phyloP scores from a whole-genome alignment of 2,329 filamentous ascomycete genomes.

The Elsinoe necatrix region DNA sequence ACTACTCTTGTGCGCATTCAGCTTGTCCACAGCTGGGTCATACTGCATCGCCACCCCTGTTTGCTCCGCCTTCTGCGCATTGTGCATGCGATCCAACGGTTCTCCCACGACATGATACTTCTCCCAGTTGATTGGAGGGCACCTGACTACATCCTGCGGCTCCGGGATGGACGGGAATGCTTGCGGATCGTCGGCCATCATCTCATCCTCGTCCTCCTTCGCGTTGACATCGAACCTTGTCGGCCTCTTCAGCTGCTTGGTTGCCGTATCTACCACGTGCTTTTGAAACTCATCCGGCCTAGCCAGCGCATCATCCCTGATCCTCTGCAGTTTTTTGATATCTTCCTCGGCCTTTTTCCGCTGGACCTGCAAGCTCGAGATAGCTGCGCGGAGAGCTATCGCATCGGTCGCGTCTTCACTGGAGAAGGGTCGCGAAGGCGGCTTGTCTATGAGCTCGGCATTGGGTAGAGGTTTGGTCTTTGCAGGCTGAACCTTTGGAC shows the following conservation, averaged over 20 bases:
- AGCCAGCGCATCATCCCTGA: slow-evolving; percentile 61
- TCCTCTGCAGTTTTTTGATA: slow-evolving; percentile 58
- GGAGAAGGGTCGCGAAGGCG: slow-evolving; percentile 38
- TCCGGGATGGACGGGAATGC: slow-evolving; percentile 60
- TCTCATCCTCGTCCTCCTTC: slow-evolving; percentile 25
- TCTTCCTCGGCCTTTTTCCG: slow-evolving; percentile 68
- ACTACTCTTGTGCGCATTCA: slow-evolving; percentile 27
- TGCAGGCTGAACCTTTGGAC: slow-evolving; percentile 8
- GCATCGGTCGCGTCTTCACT: slow-evolving; percentile 66
- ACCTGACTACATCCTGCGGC: slow-evolving; percentile 74
- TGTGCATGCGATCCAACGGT: slow-evolving; percentile 73
- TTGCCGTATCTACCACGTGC: slow-evolving; percentile 45
- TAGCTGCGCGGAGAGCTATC: slow-evolving; percentile 75
- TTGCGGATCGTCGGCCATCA: slow-evolving; percentile 17
- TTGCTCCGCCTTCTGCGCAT: slow-evolving; percentile 54
- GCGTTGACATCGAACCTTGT: slow-evolving; percentile 27
- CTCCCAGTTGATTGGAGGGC: slow-evolving; percentile 86
- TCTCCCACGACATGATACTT: slow-evolving; percentile 88
- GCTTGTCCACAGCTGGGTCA: slow-evolving; percentile 48
- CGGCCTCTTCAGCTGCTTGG: slow-evolving; percentile 22
- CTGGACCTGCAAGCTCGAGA: slow-evolving; percentile 81
- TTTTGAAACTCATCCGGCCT: slow-evolving; percentile 64
- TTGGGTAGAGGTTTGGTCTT: slow-evolving; percentile 17
- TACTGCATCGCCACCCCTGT: slow-evolving; percentile 51
- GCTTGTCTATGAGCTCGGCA: slow-evolving; percentile 34